Evolutionary conservation across 495 filamentous ascomycete genomes (phyloP), one percentile per base, ranked within the genome.

Genomic region (Hypoxylon fragiforme): DNA sequence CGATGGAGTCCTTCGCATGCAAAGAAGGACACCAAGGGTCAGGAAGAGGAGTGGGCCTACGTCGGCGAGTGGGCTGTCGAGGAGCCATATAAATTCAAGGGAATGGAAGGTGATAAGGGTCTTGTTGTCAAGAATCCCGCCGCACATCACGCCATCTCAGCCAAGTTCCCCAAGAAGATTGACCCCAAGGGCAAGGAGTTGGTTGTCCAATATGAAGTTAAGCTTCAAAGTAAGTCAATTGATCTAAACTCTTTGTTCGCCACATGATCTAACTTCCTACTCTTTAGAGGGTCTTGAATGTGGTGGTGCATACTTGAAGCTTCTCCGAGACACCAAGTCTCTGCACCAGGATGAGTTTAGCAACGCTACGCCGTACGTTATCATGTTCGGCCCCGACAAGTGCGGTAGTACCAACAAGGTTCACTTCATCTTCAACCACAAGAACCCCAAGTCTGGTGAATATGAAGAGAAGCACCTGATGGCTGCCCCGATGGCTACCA

Each of bases 311-410:
- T 99, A 99, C 77, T 79, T 99, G 81, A 99, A 99, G 86, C 90
- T 99, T 60, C 88, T 97, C 60, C 87, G 95, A 58, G 94, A 99
- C 70, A 97, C 91, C 81, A 95, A 92, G 80, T 86, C 89, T 73
- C 90, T 97, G 65, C 91, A 96, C 76, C 81, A 86, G 67, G 94
- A 97, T 48, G 95, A 99, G 77, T 99, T 99, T 81, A 94, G 91
- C 66, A 96, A 99, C 76, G 81, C 85, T 39, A 92, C 92, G 37
- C 95, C 95, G 30, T 99, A 99, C 71, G 89, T 99, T 58, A 95
- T 99, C 79, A 97, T 97, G 95, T 99, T 99, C 73, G 95, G 95
- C 60, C 95, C 95, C 66, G 95, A 99, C 79, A 99, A 97, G 86
- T 99, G 95, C 72, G 95, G 94, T 75, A 83, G 89, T 67, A 97